These are phyloP conservation scores for Uromyces viciae-fabae DNA, from an alignment of 1,284 basidiomycete species.

Conservation along the genomic window DNA sequence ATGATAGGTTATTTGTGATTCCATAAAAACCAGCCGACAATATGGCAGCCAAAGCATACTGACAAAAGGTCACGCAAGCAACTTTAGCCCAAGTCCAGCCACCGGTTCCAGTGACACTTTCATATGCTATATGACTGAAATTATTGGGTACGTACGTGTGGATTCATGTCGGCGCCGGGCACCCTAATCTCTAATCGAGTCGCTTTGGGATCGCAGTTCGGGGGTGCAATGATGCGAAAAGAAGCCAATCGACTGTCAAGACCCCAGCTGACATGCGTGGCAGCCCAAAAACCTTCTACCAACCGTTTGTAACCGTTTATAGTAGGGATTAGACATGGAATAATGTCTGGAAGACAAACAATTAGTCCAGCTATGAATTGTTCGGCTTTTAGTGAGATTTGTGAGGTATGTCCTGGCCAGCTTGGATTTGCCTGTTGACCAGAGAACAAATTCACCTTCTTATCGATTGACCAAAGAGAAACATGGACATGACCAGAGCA, in stretches of 20 bases:
- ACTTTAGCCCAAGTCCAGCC: neutral
- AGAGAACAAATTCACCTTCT: slow-evolving; percentile 76
- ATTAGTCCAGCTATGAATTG: slow-evolving; percentile 87
- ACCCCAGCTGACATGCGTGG: slow-evolving; percentile 38
- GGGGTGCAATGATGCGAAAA: slow-evolving; percentile 36
- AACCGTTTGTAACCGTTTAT: slow-evolving; percentile 88
- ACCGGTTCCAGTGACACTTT: neutral
- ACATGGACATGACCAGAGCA: slow-evolving; percentile 78
- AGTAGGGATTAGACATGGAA: slow-evolving; percentile 53
- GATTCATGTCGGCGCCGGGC: slow-evolving; percentile 44
- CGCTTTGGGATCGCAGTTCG: slow-evolving; percentile 35
- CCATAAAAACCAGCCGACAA: slow-evolving; percentile 33
- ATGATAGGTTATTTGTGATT: slow-evolving; percentile 3
- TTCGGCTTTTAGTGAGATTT: slow-evolving; percentile 77
- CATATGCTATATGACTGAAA: neutral
- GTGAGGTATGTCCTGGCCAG: slow-evolving; percentile 65
- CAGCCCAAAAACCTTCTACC: slow-evolving; percentile 64
- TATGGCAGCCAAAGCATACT: slow-evolving; percentile 41
- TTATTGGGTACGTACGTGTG: slow-evolving; percentile 33
- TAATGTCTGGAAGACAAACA: slow-evolving; percentile 74
- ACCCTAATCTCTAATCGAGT: slow-evolving; percentile 38
- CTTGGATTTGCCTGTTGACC: slow-evolving; percentile 53
- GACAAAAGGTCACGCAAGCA: too few species aligned
- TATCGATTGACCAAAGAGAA: slow-evolving; percentile 65
- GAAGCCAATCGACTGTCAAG: slow-evolving; percentile 43